Base-by-base conservation (phyloP, 441 rosid genomes). In the Erysimum cheiri region DNA sequence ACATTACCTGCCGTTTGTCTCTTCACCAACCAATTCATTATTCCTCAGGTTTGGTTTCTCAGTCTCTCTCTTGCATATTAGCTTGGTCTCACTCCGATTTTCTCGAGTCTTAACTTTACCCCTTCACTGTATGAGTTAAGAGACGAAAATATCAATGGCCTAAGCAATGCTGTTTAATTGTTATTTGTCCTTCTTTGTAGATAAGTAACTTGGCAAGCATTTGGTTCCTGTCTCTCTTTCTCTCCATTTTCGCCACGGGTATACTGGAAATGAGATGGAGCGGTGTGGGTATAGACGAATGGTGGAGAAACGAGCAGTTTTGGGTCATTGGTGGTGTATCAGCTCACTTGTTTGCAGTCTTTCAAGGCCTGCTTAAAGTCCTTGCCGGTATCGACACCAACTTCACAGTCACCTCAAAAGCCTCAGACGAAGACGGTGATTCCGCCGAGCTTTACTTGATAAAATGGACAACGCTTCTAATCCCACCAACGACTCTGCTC, bases 261-360 rank as follows among this genome's bases (percentile, higher is more conserved):
- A 92, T 94, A 59, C 77, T 94, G 13, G 99, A 95, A 74, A 92
- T 92, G 95, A 83, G 96, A 75, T 95, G 99, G 99, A 92, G 99
- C 58, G 97, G 99, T 4, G 99, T 95, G 17, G 98, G 99, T 37
- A 92, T 95, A 24, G 98, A 92, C 5, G 99, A 95, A 64, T 92
- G 98, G 98, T 95, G 99, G 99, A 90, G 99, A 74, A 95, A 95
- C 72, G 96, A 95, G 69, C 99, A 95, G 73, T 95, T 95, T 74
- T 95, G 99, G 98, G 98, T 92, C 14, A 92, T 92, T 36, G 98
- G 98, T 71, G 99, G 99, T 17, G 99, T 94, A 36, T 94, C 99
- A 0, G 81, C 98, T 47, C 99, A 90, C 73, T 85, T 88, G 3
- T 92, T 94, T 75, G 99, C 99, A 0, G 96, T 92, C 58, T 85